These are phyloP conservation scores for Aspergillus oerlinghausenensis DNA, from an alignment of 2,329 filamentous ascomycete species.

Conservation along the genomic window DNA sequence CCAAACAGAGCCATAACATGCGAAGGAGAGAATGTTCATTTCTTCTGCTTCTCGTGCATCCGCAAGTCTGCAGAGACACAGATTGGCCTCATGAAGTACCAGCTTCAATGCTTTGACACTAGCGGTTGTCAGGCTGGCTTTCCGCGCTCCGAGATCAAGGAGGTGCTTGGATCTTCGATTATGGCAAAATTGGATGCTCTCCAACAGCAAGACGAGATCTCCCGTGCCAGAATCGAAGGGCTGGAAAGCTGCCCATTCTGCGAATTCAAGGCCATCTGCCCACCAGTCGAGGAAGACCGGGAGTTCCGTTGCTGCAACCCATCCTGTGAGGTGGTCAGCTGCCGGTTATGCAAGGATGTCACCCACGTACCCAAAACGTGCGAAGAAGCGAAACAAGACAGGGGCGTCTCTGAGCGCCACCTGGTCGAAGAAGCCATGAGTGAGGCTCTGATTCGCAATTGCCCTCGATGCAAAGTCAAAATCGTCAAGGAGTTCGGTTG, in stretches of 20 bases:
- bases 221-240: slow-evolving; percentile 65
- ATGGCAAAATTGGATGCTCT: slow-evolving; percentile 62
- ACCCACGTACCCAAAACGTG: slow-evolving; percentile 72
- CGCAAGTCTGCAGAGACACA: slow-evolving; percentile 61
- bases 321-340: slow-evolving; percentile 61
- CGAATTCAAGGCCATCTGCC: slow-evolving; percentile 70
- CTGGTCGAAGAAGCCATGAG: slow-evolving; percentile 81
- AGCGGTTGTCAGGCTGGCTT: slow-evolving; percentile 64
- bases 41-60: slow-evolving; percentile 67
- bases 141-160: slow-evolving; percentile 48
- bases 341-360: slow-evolving; percentile 62
- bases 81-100: slow-evolving; percentile 65
- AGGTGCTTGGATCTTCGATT: slow-evolving; percentile 56
- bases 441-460: slow-evolving; percentile 68
- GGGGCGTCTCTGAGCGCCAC: slow-evolving; percentile 58
- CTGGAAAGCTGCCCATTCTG: slow-evolving; percentile 78
- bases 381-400: slow-evolving; percentile 59
- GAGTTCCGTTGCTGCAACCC: slow-evolving; percentile 69
- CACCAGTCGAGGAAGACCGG: slow-evolving; percentile 60
- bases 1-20: slow-evolving; percentile 67
- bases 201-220: slow-evolving; percentile 65
- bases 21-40: slow-evolving; percentile 53
- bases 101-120: slow-evolving; percentile 66
- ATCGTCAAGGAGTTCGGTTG: slow-evolving; percentile 77
- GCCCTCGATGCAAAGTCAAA: slow-evolving; percentile 60